phyloP scores from a whole-genome alignment of 768 basidiomycete genomes.

The Crucibulum laeve region DNA sequence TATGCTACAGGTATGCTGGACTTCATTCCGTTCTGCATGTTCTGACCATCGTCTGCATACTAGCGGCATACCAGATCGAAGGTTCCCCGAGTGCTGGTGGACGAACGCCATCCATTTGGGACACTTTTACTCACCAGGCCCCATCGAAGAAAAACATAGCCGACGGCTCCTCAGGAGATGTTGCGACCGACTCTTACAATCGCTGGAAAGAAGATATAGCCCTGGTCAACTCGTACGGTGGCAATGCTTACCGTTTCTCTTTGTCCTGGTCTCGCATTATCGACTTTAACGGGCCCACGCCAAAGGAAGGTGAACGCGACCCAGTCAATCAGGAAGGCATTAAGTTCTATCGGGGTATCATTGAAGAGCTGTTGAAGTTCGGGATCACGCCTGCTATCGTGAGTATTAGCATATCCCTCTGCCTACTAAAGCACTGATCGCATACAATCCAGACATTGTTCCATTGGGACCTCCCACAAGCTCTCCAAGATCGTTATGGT shows the following conservation, averaged over 20 bases:
- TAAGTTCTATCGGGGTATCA: constrained; percentile 59
- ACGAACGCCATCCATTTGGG: constrained; percentile 69
- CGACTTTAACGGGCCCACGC: constrained; percentile 28
- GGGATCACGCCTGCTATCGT: constrained; percentile 66
- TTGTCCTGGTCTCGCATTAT: constrained; percentile 73
- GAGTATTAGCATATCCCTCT: constrained; percentile 3
- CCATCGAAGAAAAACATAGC: constrained; percentile 34
- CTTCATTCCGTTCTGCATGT: not conserved
- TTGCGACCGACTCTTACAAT: constrained; percentile 65
- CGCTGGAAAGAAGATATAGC: constrained; percentile 64
- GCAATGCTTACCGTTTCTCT: constrained; percentile 71
- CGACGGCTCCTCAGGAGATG: constrained; percentile 61
- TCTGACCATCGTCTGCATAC: not conserved
- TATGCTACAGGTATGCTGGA: constrained; percentile 25
- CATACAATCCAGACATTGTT: constrained; percentile 50
- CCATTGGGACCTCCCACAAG: constrained; percentile 78
- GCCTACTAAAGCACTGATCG: not conserved
- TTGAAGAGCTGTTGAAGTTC: constrained; percentile 55
- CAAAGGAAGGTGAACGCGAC: constrained; percentile 39
- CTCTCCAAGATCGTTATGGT: constrained; percentile 65
- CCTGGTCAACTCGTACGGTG: constrained; percentile 58
- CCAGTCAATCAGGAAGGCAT: constrained; percentile 63
- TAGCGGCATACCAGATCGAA: constrained; percentile 72
- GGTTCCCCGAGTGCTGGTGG: constrained; percentile 51
- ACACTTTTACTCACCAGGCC: constrained; percentile 55